phyloP scores from a whole-genome alignment of 805 yeast species.

The Maudiozyma saulgeensis region DNA sequence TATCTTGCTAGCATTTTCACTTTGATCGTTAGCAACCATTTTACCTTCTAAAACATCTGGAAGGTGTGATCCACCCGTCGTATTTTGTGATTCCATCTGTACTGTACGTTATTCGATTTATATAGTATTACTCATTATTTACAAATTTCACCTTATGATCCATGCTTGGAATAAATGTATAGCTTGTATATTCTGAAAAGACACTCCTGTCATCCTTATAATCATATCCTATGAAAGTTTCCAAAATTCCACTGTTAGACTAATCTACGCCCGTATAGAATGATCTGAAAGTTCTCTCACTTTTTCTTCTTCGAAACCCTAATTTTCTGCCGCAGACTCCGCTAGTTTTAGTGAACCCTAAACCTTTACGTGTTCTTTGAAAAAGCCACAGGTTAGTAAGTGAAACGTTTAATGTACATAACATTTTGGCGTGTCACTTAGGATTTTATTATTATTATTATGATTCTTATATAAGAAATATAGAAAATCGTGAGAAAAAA shows the following conservation, averaged over 20 bases:
- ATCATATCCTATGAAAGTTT: too few relatives aligned
- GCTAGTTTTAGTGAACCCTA: neutral
- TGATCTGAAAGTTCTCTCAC: neutral
- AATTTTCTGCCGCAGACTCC: neutral
- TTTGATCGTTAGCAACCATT: neutral
- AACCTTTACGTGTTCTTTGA: conserved; percentile 4
- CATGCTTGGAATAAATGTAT: neutral
- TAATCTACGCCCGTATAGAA: neutral
- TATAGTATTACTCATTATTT: neutral
- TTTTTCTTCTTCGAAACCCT: neutral
- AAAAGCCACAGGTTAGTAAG: neutral
- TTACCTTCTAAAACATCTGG: neutral
- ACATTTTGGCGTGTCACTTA: neutral
- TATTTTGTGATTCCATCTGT: neutral
- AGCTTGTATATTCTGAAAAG: too few relatives aligned
- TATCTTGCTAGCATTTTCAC: neutral
- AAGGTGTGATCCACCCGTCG: neutral
- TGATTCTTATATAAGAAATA: neutral
- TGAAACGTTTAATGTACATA: neutral
- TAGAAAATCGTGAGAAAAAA: neutral
- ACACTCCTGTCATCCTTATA: too few relatives aligned
- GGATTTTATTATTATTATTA: neutral
- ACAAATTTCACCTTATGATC: neutral
- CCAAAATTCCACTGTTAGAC: too few relatives aligned
- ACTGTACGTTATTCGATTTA: neutral